phyloP scores from a whole-genome alignment of 2,329 filamentous ascomycete species.

The Aspergillaceae sp. region DNA sequence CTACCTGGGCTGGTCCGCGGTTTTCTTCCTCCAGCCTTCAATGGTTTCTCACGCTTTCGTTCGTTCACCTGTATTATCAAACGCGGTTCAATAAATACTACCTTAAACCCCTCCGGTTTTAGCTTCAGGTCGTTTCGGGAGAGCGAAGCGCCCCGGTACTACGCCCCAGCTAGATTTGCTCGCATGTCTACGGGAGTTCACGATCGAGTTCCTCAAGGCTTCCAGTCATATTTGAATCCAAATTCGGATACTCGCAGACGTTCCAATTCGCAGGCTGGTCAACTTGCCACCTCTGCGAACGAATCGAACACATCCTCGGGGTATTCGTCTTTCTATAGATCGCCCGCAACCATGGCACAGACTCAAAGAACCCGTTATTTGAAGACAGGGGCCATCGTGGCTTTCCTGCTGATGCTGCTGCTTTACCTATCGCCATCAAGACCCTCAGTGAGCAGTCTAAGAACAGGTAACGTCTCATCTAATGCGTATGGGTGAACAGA shows the following conservation, averaged over 20 bases:
- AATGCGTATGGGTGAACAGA: neutral
- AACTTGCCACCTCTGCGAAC: constrained; percentile 36
- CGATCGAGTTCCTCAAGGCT: constrained; percentile 40
- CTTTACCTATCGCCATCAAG: constrained; percentile 44
- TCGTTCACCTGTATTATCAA: constrained; percentile 18
- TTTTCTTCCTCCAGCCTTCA: constrained; percentile 15
- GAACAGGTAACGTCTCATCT: constrained; percentile 14
- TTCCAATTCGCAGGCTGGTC: constrained; percentile 44
- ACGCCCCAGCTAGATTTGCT: constrained; percentile 18
- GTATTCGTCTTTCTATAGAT: constrained; percentile 27
- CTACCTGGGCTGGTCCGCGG: constrained; percentile 15
- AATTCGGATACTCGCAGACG: constrained; percentile 40
- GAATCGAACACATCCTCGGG: constrained; percentile 37
- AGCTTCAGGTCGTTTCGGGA: constrained; percentile 7
- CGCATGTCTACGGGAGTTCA: constrained; percentile 50
- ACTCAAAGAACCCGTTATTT: constrained; percentile 52
- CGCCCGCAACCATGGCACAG: constrained; percentile 50
- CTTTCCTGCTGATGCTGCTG: constrained; percentile 50
- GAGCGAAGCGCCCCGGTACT: constrained; percentile 11
- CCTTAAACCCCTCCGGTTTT: neutral
- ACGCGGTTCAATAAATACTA: neutral
- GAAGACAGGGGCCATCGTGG: constrained; percentile 54
- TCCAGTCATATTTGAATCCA: constrained; percentile 48
- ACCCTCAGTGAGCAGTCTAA: constrained; percentile 14
- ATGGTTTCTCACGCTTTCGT: constrained; percentile 18